These are phyloP conservation scores for Selaginella moellendorffii DNA, from an alignment of 75 land plant genomes.

Conservation along the genomic window DNA sequence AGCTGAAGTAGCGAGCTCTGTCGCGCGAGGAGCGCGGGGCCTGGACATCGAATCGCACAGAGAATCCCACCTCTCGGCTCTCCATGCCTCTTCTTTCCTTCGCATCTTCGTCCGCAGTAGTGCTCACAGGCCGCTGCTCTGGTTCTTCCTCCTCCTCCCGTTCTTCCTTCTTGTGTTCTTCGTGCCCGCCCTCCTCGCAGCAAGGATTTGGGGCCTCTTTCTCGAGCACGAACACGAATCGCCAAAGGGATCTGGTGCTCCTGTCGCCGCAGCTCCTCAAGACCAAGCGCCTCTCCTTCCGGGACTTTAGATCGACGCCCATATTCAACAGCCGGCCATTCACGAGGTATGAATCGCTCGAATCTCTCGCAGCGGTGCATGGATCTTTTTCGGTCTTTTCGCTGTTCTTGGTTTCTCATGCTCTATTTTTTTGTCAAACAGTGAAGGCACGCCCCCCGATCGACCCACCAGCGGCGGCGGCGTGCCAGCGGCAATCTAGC, in stretches of 20 bases:
- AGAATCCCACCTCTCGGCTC: not conserved
- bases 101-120: not conserved
- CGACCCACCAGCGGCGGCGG: not conserved
- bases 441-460: not conserved
- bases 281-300: not conserved
- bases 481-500: not conserved
- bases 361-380: not conserved
- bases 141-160: not conserved
- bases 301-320: not conserved
- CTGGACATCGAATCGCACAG: not conserved
- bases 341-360: too few relatives aligned
- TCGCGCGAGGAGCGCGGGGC: not conserved
- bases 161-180: too few relatives aligned
- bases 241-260: not conserved
- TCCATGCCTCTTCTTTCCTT: not conserved
- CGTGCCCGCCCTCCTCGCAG: not conserved
- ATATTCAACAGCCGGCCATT: not conserved
- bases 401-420: too few relatives aligned
- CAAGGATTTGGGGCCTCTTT: too few relatives aligned
- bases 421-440: too few relatives aligned
- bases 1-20: too few relatives aligned
- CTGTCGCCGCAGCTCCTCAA: not conserved
- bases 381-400: too few relatives aligned
- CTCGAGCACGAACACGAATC: not conserved
- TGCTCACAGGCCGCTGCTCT: conserved; percentile 1